Evolutionary conservation across 2,329 filamentous ascomycete species (phyloP).

Genomic region (Colletotrichum sp.): DNA sequence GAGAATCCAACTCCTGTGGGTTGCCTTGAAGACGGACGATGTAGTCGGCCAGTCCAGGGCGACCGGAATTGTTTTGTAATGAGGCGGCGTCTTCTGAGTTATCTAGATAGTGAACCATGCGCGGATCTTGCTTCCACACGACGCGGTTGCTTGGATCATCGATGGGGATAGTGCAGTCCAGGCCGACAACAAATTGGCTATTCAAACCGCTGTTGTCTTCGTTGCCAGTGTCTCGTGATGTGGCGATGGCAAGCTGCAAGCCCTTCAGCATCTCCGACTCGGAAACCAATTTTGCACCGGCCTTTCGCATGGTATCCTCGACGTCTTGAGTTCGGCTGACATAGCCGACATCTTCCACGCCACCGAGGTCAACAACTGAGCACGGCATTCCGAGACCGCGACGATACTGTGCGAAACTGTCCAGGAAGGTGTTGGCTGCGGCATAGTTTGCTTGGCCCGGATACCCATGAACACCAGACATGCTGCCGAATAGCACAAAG

Average conservation of each 20-base stretch:
- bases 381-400: conserved; percentile 37
- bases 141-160: neutral
- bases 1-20: neutral
- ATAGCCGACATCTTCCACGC: conserved; percentile 40
- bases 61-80: neutral
- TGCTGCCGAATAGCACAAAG: conserved; percentile 40
- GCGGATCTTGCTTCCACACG: neutral
- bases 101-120: neutral
- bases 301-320: neutral
- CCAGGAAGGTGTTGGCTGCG: conserved; percentile 45
- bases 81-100: neutral
- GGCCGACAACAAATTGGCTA: neutral
- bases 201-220: neutral
- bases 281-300: neutral
- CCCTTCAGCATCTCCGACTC: neutral
- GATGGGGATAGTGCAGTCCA: neutral
- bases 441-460: conserved; percentile 44
- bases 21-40: neutral
- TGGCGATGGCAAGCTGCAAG: neutral
- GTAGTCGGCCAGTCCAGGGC: neutral
- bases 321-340: conserved; percentile 37
- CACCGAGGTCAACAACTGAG: conserved; percentile 42
- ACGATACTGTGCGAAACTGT: conserved; percentile 42
- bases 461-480: conserved; percentile 37
- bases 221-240: neutral